Base-by-base conservation (phyloP, 441 rosid species). In the Adansonia gregorii region DNA sequence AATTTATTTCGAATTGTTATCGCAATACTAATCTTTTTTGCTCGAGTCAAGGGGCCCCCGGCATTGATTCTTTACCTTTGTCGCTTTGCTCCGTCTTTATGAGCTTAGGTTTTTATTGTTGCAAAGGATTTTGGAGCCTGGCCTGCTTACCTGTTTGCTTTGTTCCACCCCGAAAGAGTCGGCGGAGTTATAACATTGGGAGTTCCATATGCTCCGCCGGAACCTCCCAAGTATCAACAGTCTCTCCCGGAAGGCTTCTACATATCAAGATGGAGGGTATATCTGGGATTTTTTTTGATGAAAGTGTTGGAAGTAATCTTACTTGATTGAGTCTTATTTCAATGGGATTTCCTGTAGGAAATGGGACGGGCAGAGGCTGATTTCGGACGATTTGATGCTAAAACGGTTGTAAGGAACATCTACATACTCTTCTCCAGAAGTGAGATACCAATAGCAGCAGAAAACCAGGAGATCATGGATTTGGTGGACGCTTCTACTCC, bases 361-460 rank as follows among this genome's bases (percentile, higher is more conserved):
- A 89, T 89, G 24, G 89, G 90, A 46, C 68, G 89, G 61, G 89
- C 92, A 8, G 92, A 89, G 80, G 91, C 92, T 60, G 92, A 88
- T 75, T 91, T 91, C 52, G 86, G 87, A 12, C 84, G 89, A 43
- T 46, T 88, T 11, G 89, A 89, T 82, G 85, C 87, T 8, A 91
- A 87, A 79, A 86, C 91, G 3, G 90, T 89, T 46, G 86, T 88
- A 2, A 86, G 83, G 76, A 89, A 82, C 19, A 46, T 84, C 0
- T 89, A 87, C 76, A 85, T 87, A 52, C 84, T 88, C 43, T 88
- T 89, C 83, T 84, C 91, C 0, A 68, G 85, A 60, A 79, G 84
- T 65, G 89, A 88, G 31, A 78, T 88, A 73, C 92, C 92, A 2
- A 82, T 83, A 6, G 92, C 91, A 11, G 67, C 80, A 0, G 88